These are phyloP conservation scores for Rhipidocladum racemiflorum DNA, from an alignment of 176 grass and related monocot genomes.

Conservation along the genomic window DNA sequence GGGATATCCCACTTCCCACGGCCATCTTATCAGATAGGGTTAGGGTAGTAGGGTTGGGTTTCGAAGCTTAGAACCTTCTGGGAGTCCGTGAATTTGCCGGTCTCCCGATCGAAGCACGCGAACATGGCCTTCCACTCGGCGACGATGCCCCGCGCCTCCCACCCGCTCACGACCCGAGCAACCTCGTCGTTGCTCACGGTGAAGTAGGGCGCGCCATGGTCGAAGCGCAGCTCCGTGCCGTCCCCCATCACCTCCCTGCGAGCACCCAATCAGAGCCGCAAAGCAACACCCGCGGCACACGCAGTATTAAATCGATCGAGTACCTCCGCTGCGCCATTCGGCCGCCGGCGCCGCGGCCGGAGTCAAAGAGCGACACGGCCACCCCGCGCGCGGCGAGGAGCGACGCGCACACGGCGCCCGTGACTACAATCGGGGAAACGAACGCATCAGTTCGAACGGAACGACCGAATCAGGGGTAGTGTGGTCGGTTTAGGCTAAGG, in stretches of 20 bases:
- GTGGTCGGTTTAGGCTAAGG: neutral
- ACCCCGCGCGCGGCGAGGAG: conserved; percentile 67
- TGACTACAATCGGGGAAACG: conserved; percentile 43
- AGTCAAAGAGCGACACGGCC: conserved; percentile 80
- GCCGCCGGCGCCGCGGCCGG: conserved; percentile 75
- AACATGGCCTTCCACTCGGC: conserved; percentile 80
- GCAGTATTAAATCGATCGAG: conserved; percentile 17
- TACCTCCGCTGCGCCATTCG: conserved; percentile 91
- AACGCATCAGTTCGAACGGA: neutral
- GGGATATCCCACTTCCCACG: neutral
- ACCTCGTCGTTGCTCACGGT: conserved; percentile 68
- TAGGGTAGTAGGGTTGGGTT: neutral
- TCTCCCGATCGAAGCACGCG: conserved; percentile 48
- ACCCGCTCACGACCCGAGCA: conserved; percentile 48
- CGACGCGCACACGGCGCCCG: conserved; percentile 86
- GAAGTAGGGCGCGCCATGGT: conserved; percentile 88
- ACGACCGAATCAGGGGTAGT: neutral
- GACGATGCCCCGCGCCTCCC: conserved; percentile 67
- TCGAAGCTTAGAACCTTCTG: conserved; percentile 44
- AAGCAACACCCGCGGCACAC: neutral
- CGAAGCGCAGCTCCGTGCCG: conserved; percentile 70
- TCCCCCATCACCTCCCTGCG: conserved; percentile 66
- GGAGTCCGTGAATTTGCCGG: conserved; percentile 55
- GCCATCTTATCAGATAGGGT: neutral
- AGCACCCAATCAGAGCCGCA: conserved; percentile 26